Conservation (phyloP, 495 filamentous ascomycete species). For the Staphylotrichum tortipilum region DNA sequence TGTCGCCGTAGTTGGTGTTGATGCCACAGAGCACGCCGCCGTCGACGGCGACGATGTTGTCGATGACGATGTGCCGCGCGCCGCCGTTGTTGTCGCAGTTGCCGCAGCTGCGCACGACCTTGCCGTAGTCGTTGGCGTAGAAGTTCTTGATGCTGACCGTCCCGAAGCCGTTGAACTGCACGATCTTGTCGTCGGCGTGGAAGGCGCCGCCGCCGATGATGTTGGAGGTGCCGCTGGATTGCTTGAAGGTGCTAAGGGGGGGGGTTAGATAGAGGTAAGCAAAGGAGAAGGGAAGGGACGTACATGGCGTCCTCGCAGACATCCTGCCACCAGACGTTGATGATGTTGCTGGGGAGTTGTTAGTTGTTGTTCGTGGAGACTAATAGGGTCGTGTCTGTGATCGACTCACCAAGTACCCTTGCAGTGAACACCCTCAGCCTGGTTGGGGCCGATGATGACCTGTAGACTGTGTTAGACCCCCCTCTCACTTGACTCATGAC, state of each 20-base stretch:
- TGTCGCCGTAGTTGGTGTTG: conserved; percentile 45
- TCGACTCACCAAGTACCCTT: conserved; percentile 30
- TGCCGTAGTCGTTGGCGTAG: conserved; percentile 38
- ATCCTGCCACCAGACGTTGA: conserved; percentile 38
- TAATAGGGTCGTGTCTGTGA: neutral
- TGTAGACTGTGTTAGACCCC: neutral
- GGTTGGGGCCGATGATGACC: conserved; percentile 43
- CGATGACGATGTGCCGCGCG: conserved; percentile 41
- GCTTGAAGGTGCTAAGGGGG: conserved; percentile 22
- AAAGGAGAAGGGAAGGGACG: neutral
- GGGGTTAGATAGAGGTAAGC: neutral
- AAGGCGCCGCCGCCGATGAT: conserved; percentile 52
- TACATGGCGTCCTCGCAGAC: conserved; percentile 44
- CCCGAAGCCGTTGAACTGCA: conserved; percentile 13
- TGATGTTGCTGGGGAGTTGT: neutral
- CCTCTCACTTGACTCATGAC: no score
- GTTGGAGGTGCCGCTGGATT: conserved; percentile 20
- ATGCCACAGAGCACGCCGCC: conserved; percentile 42
- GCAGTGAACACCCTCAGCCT: conserved; percentile 48
- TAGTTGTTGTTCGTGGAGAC: neutral
- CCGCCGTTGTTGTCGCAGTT: conserved; percentile 36
- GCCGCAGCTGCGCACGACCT: conserved; percentile 51
- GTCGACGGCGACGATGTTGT: conserved; percentile 40
- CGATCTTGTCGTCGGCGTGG: conserved; percentile 46
- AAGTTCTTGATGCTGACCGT: conserved; percentile 47